These are phyloP conservation scores for Ustulina deusta DNA, from an alignment of 2,329 filamentous ascomycete genomes.

Conservation along the genomic window DNA sequence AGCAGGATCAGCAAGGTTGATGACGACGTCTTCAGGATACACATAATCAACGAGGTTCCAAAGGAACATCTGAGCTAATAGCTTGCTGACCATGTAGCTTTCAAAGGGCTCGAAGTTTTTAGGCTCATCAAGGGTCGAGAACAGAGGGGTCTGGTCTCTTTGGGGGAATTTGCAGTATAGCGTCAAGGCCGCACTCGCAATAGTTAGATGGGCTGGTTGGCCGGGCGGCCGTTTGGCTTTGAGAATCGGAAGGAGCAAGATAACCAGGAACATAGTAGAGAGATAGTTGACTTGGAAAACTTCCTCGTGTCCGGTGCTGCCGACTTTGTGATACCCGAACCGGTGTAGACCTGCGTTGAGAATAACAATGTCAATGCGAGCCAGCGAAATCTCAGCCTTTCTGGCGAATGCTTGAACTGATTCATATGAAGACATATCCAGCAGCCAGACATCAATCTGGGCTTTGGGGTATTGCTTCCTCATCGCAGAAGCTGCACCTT, in stretches of 20 bases:
- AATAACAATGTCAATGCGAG: slow-evolving; percentile 39
- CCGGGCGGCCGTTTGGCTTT: slow-evolving; percentile 24
- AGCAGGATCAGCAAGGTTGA: slow-evolving; percentile 63
- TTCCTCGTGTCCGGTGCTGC: slow-evolving; percentile 38
- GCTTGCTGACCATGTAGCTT: slow-evolving; percentile 43
- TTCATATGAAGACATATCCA: slow-evolving; percentile 62
- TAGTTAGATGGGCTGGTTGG: slow-evolving; percentile 34
- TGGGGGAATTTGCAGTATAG: slow-evolving; percentile 20
- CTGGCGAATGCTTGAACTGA: slow-evolving; percentile 58
- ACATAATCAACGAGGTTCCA: slow-evolving; percentile 54
- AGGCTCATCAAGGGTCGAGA: slow-evolving; percentile 40
- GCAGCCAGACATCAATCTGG: slow-evolving; percentile 60
- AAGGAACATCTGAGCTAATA: slow-evolving; percentile 52
- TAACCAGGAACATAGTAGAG: slow-evolving; percentile 29
- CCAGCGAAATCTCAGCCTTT: slow-evolving; percentile 48
- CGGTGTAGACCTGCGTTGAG: slow-evolving; percentile 36
- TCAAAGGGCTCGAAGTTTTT: slow-evolving; percentile 29
- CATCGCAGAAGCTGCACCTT: slow-evolving; percentile 55
- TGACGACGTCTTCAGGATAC: slow-evolving; percentile 55
- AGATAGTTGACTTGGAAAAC: slow-evolving; percentile 40
- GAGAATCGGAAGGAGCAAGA: slow-evolving; percentile 35
- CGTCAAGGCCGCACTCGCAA: slow-evolving; percentile 29
- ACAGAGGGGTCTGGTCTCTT: slow-evolving; percentile 15
- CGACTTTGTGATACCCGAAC: slow-evolving; percentile 7
- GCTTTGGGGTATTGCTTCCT: slow-evolving; percentile 49